Base-by-base conservation (phyloP, 2,329 filamentous ascomycete genomes). In the Pestalotiopsis sp. region DNA sequence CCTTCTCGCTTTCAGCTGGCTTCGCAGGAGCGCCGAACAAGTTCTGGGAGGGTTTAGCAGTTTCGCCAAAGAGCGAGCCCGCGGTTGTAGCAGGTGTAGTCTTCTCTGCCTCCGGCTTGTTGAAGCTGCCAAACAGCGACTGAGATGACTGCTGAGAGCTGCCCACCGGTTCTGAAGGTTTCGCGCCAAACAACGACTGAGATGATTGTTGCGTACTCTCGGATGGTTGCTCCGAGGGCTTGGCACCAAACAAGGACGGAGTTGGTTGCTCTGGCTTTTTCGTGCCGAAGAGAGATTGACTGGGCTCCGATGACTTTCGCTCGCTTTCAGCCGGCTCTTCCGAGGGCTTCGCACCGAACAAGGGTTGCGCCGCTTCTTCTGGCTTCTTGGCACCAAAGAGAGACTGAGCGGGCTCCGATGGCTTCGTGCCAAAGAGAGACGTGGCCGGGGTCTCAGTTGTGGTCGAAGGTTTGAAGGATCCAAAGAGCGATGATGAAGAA, bases 311-410 rank as follows among this genome's bases (percentile, higher is more conserved):
- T n/a, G 45, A 52, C 45, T 52, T 52, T 52, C 7, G 45, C 45
- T 52, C 45, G 7, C 20, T 52, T 9, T 11, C 45, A n/a, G 45
- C 45, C 45, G 45, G 66, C 23, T 59, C 60, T 61, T 78, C 77
- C 6, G 74, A 63, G 49, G 78, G 70, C 66, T 80, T 80, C 2
- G 75, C 71, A 27, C 64, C 64, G 38, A 65, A 65, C 23, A 65
- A 45, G 14, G 64, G 41, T 11, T 75, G 70, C 11, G 72, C 64
- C 4, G 76, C 61, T 66, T 79, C 79, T 38, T 76, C 71, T 17
- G 73, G 41, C 11, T 17, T 36, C 59, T 62, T 27, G 7, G 45
- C 45, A n/a, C n/a, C 45, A 52, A 52, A 52, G 4, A 52, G 45
- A 52, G 45, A 3, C 11, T n/a, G 14, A 52, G 45, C 45, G 14